Conservation (phyloP, 129 eudicot genomes). For the Solidago caesia region DNA sequence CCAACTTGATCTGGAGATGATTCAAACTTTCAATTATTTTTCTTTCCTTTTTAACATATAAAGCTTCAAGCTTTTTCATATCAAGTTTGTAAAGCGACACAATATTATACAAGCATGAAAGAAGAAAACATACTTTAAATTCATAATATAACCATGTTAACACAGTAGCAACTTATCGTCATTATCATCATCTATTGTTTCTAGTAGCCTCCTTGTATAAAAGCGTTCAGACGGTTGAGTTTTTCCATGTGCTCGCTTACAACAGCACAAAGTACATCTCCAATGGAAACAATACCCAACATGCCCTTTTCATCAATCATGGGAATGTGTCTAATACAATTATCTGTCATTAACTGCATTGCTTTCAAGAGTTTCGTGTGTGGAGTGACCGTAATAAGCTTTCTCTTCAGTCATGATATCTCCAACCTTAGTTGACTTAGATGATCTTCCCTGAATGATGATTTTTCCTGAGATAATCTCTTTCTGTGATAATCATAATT, state of each 20-base stretch:
- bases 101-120: no score
- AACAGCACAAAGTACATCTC: conserved; percentile 99
- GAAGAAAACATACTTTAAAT: no score
- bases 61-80: no score
- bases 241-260: conserved; percentile 94
- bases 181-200: background rate
- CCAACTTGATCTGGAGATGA: no score
- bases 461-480: conserved; percentile 99
- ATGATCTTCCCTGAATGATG: conserved; percentile 96
- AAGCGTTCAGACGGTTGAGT: conserved; percentile 88
- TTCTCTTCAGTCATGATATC: conserved; percentile 99
- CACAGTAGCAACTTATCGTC: no score
- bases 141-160: no score
- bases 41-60: no score
- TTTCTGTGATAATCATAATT: conserved; percentile 94
- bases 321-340: conserved; percentile 98
- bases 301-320: conserved; percentile 70
- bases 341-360: conserved; percentile 99
- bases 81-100: no score
- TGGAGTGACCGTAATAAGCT: conserved; percentile 95
- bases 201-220: conserved; percentile 93
- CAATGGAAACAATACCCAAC: conserved; percentile 98
- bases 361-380: conserved; percentile 93
- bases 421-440: conserved; percentile 97
- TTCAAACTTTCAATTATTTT: no score